A percentile compares a stretch with the other conserved stretches of the same genome.
These are phyloP conservation scores for Papiliotrema fonsecae DNA, from an alignment of 1,284 basidiomycete genomes.

Conservation along the genomic window DNA sequence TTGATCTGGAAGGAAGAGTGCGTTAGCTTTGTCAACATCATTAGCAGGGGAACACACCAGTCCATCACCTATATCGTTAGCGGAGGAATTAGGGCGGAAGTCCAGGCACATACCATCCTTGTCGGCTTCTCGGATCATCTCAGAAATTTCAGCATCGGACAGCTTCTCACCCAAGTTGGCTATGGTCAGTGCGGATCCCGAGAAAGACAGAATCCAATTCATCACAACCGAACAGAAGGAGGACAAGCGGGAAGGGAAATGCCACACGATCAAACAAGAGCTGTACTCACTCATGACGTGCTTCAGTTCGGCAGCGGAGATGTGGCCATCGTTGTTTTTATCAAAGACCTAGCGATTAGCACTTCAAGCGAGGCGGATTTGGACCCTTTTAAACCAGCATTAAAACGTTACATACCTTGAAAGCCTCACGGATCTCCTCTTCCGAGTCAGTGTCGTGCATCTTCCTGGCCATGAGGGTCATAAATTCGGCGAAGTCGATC, in stretches of 20 bases:
- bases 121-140: constrained; percentile 99
- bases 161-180: constrained; percentile 77
- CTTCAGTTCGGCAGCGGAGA: constrained; percentile 65
- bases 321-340: constrained; percentile 62
- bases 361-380: too few species aligned
- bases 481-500: constrained; percentile 92
- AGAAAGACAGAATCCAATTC: not conserved
- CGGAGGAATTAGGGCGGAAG: not conserved
- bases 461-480: constrained; percentile 95
- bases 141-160: constrained; percentile 86
- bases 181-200: constrained; percentile 9
- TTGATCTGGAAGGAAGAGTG: constrained; percentile 27
- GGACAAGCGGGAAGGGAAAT: too few species aligned
- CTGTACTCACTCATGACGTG: constrained; percentile 80
- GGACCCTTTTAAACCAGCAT: not conserved
- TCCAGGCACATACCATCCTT: constrained; percentile 59
- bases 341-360: constrained; percentile 53
- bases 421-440: constrained; percentile 63
- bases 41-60: constrained; percentile 15
- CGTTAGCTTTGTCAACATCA: not conserved
- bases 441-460: constrained; percentile 86
- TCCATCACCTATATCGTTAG: constrained; percentile 28
- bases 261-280: too few species aligned
- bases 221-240: too few species aligned
- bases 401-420: constrained; percentile 49